A percentile compares a stretch with the other conserved stretches of the same genome.
Conservation (phyloP, 495 filamentous ascomycete genomes). For the Penicillium diatomitis region DNA sequence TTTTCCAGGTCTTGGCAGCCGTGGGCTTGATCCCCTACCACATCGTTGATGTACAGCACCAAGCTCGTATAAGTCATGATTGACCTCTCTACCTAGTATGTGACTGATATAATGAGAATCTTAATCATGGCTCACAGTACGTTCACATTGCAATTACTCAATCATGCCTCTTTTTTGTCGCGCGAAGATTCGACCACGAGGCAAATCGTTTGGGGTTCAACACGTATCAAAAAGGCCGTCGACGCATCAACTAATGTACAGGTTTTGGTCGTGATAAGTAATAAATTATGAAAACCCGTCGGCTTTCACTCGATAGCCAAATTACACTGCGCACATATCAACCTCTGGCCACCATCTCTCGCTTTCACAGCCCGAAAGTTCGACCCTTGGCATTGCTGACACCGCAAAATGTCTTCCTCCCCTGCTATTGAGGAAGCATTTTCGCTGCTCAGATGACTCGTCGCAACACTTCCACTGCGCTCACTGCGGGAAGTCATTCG, state of each 20-base stretch:
- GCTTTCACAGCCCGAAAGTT: slow-evolving; percentile 45
- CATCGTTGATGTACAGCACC: no score
- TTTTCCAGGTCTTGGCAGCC: slow-evolving; percentile 23
- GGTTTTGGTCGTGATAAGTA: no score
- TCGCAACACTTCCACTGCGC: slow-evolving; percentile 22
- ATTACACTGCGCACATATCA: slow-evolving; percentile 46
- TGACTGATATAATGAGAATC: no score
- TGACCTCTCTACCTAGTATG: no score
- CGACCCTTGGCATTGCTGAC: slow-evolving; percentile 39
- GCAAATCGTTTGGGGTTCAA: no score
- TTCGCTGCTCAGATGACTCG: slow-evolving; percentile 41
- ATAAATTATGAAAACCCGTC: background rate
- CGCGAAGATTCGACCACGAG: no score
- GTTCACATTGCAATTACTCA: no score
- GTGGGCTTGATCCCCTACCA: background rate
- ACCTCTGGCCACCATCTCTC: slow-evolving; percentile 35
- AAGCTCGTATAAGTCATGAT: no score
- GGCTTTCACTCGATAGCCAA: slow-evolving; percentile 13
- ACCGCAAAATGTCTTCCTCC: slow-evolving; percentile 38
- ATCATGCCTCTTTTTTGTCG: no score
- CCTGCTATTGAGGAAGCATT: slow-evolving; percentile 26
- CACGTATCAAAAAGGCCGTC: no score
- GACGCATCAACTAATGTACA: no score
- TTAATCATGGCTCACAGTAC: no score
- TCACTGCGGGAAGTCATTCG: slow-evolving; percentile 13